Evolutionary conservation across 768 basidiomycete species (phyloP), one percentile per base, ranked within the genome.

Genomic region (Boletus speciosus): DNA sequence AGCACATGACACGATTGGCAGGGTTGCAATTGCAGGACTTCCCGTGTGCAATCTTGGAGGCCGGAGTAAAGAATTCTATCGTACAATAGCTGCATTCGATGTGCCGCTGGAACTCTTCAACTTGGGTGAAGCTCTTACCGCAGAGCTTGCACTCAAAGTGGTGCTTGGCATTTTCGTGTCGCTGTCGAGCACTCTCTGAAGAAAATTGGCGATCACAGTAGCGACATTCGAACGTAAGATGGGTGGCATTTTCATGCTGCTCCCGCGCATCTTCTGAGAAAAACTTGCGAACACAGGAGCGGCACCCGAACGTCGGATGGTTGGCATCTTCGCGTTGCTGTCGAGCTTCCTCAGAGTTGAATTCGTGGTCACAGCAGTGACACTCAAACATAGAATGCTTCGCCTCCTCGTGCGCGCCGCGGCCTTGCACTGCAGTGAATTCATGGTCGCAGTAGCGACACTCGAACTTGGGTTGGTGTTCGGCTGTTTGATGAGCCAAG

Each of bases 111-210:
- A 46, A 34, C 0, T 32, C 38, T 11, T 47, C 52, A 7, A 1
- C 5, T 5, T 10, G 29, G 0, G 14, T 5, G 37, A 61, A 50
- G 21, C 5, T 37, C 8, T 12, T 27, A 7, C 3, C 1, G 12
- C 52, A 54, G n/a, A 31, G 5, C 2, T 2, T 16, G 29, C 54
- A 56, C 36, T 54, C 23, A 35, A 48, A 42, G 12, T 15, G 15
- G 47, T 60, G 59, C 10, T 50, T 49, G 7, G 44, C 38, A 29
- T 37, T 29, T n/a, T 58, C 53, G 16, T 71, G 68, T 4, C 49
- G 32, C 7, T 25, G 11, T 3, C 59, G 54, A 25, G 42, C 52
- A 1, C 35, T 27, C 3, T 25, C 12, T 4, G 62, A 60, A 19
- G 0, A 16, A 39, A 64, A 62, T 19, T 32, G 10, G 6, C 23